Evolutionary conservation across 805 yeast genomes (phyloP).

Genomic region (Lipomyces kockii): DNA sequence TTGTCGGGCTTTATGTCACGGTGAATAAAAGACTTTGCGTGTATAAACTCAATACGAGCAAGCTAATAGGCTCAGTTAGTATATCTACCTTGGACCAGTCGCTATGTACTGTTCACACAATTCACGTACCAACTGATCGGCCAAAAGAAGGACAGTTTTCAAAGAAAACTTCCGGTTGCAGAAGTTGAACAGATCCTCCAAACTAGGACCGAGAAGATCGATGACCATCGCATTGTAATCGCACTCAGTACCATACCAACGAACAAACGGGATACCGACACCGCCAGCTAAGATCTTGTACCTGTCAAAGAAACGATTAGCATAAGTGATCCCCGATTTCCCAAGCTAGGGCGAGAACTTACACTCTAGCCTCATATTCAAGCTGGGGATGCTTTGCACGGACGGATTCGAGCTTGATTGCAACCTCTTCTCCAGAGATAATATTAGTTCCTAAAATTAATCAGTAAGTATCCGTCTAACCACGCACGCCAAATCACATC

Average conservation of each 20-base stretch:
- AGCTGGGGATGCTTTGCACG: constrained; percentile 95
- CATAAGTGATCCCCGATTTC: background rate
- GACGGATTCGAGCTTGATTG: constrained; percentile 88
- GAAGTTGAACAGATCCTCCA: constrained; percentile 94
- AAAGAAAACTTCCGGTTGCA: constrained; percentile 92
- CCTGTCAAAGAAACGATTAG: constrained; percentile 10
- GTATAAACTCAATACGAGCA: constrained; percentile 92
- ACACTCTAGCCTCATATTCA: constrained; percentile 93
- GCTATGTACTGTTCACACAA: background rate
- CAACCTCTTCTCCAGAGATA: constrained; percentile 96
- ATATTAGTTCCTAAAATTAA: constrained; percentile 71
- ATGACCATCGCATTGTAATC: constrained; percentile 97
- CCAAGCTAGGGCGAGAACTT: background rate
- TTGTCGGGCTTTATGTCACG: constrained; percentile 85
- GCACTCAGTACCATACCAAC: constrained; percentile 97
- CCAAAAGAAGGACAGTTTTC: constrained; percentile 89
- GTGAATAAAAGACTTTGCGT: constrained; percentile 89
- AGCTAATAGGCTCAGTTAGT: constrained; percentile 41
- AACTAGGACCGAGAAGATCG: constrained; percentile 91
- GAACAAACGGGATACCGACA: constrained; percentile 93
- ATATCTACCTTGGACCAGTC: background rate
- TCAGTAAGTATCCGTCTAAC: background rate
- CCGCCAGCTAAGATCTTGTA: constrained; percentile 95
- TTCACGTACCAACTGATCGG: constrained; percentile 74
- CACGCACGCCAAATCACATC: background rate